Conservation (phyloP, 441 rosid species). For the California macrophylla region DNA sequence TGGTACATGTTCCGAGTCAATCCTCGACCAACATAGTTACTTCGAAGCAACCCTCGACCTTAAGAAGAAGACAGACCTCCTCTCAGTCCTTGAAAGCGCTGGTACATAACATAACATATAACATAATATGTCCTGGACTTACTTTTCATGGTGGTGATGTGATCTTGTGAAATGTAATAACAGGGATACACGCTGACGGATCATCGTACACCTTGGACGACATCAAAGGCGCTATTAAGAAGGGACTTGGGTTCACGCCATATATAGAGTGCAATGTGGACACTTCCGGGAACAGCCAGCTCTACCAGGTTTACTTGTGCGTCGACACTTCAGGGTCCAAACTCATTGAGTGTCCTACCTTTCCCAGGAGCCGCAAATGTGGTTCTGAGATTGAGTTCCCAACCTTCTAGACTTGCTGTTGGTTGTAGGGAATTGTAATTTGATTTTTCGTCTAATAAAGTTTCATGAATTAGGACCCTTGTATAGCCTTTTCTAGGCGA, state of each 20-base stretch:
- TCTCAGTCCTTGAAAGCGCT: slow-evolving; percentile 31
- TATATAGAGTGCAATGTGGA: slow-evolving; percentile 61
- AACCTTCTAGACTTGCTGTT: slow-evolving; percentile 29
- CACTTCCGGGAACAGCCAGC: slow-evolving; percentile 48
- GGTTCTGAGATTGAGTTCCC: slow-evolving; percentile 50
- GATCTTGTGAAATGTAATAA: too few relatives aligned
- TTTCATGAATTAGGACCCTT: too few relatives aligned
- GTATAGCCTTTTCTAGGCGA: too few relatives aligned
- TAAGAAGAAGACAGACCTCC: slow-evolving; percentile 35
- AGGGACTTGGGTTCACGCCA: slow-evolving; percentile 37
- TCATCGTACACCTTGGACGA: slow-evolving; percentile 21
- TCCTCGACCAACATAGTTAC: slow-evolving; percentile 45
- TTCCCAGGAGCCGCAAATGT: slow-evolving; percentile 41
- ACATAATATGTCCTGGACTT: too few relatives aligned
- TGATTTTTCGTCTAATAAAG: too few relatives aligned
- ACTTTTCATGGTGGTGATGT: too few relatives aligned
- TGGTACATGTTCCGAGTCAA: slow-evolving; percentile 62
- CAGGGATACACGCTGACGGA: slow-evolving; percentile 37
- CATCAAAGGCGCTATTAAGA: slow-evolving; percentile 24
- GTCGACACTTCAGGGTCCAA: slow-evolving; percentile 43
- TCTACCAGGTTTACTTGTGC: slow-evolving; percentile 62
- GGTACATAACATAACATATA: slow-evolving; percentile 23
- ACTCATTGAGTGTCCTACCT: slow-evolving; percentile 47
- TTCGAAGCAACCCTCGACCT: slow-evolving; percentile 40
- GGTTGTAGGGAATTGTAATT: too few relatives aligned